Conservation (phyloP, 2,329 filamentous ascomycete species). For the Colletotrichum liriopes region DNA sequence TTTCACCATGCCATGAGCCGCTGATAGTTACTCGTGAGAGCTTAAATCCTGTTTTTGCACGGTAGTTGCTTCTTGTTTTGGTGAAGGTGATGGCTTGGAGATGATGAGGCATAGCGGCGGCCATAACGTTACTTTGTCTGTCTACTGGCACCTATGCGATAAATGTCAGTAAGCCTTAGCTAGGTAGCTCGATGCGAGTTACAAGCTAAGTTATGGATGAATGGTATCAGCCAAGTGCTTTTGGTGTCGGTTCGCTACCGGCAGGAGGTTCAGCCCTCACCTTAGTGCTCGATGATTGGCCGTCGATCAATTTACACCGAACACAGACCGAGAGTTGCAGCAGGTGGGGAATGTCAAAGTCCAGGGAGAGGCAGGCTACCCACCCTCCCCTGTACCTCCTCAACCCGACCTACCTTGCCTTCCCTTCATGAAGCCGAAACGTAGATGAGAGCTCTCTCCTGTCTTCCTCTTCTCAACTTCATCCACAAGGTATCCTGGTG, state of each 20-base stretch:
- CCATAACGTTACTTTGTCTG: background rate
- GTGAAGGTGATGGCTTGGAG: background rate
- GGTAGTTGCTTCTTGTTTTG: background rate
- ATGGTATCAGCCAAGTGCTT: background rate
- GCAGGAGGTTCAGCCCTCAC: background rate
- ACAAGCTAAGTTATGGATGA: background rate
- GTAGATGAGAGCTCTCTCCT: background rate
- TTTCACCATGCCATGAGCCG: conserved; percentile 3
- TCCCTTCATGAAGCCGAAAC: background rate
- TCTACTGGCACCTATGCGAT: background rate
- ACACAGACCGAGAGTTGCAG: background rate
- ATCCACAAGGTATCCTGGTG: background rate
- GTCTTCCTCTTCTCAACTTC: too few relatives aligned
- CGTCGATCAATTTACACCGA: background rate
- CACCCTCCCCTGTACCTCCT: background rate
- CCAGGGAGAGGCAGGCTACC: background rate
- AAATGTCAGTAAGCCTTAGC: background rate
- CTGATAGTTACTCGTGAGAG: conserved; percentile 16
- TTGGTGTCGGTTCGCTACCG: background rate
- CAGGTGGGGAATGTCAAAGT: background rate
- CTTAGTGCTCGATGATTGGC: background rate
- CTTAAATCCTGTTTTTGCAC: background rate
- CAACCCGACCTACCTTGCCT: background rate
- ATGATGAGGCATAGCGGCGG: background rate
- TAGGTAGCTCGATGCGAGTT: background rate